Percentiles rank a stretch among this genome's conserved stretches.
These are phyloP conservation scores for Seiridium unicorne DNA, from an alignment of 2,329 filamentous ascomycete species.

Conservation along the genomic window DNA sequence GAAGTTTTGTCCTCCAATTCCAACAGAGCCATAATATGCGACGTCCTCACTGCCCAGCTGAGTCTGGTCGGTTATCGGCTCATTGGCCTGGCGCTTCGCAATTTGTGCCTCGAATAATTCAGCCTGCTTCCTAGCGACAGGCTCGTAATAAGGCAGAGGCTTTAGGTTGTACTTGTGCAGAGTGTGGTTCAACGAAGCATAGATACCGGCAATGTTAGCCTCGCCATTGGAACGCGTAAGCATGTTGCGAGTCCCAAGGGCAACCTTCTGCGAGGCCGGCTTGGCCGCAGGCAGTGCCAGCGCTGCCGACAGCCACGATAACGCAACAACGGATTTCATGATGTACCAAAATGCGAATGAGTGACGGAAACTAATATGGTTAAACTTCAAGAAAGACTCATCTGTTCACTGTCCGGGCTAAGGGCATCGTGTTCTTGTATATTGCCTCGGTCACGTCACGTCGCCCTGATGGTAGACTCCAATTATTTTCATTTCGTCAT, in stretches of 20 bases:
- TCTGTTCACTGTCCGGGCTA: too few species aligned
- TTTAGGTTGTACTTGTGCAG: conserved; percentile 1
- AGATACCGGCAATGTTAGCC: conserved; percentile 2
- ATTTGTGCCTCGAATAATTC: neutral
- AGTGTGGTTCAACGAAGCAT: conserved; percentile 2
- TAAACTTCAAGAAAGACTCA: neutral
- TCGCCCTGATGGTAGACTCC: neutral
- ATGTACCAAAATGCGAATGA: neutral
- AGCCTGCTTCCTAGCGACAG: conserved; percentile 3
- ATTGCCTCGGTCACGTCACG: neutral
- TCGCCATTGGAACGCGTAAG: conserved; percentile 4
- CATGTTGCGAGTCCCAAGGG: neutral
- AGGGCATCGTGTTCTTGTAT: neutral
- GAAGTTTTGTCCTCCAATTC: neutral
- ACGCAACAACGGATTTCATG: neutral
- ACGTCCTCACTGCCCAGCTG: conserved; percentile 4
- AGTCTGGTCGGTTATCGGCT: neutral
- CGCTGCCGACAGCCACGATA: neutral
- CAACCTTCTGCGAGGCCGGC: neutral
- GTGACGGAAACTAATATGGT: too few species aligned
- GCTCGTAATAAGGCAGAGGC: conserved; percentile 4
- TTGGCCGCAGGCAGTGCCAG: conserved; percentile 1
- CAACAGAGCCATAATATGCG: neutral
- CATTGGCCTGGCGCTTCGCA: neutral
- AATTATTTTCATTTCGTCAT: neutral